These are phyloP conservation scores for Monosporozyma yasuniensis DNA, from an alignment of 805 yeast species.

Conservation along the genomic window DNA sequence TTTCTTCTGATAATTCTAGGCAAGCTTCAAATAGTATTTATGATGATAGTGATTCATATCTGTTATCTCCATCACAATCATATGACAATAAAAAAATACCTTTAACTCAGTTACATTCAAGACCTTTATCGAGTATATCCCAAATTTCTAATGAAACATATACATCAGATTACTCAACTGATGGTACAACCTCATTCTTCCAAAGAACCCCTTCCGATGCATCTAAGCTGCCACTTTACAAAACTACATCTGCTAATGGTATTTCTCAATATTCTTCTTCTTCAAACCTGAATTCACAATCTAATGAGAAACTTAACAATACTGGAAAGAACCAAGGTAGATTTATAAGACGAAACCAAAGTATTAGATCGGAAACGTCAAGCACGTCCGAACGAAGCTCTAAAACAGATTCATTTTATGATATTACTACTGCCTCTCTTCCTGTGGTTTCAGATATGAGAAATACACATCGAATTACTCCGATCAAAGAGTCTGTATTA, in stretches of 20 bases:
- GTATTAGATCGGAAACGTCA: slow-evolving; percentile 33
- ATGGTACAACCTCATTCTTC: slow-evolving; percentile 15
- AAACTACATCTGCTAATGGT: not conserved
- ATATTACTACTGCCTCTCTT: slow-evolving; percentile 30
- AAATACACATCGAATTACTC: not conserved
- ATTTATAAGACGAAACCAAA: slow-evolving; percentile 28
- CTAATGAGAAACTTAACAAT: not conserved
- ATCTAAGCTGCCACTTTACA: slow-evolving; percentile 2
- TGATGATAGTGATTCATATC: slow-evolving; percentile 13
- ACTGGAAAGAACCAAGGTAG: slow-evolving; percentile 7
- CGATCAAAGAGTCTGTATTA: slow-evolving; percentile 15
- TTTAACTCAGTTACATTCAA: slow-evolving; percentile 14
- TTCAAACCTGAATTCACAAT: slow-evolving; percentile 8
- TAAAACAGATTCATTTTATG: slow-evolving; percentile 34
- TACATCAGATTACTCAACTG: slow-evolving; percentile 44
- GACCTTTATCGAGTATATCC: slow-evolving; percentile 47
- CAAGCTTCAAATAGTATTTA: slow-evolving; percentile 25
- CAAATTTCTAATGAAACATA: slow-evolving; percentile 41
- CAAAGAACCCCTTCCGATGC: slow-evolving; percentile 3
- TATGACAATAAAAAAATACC: slow-evolving; percentile 12
- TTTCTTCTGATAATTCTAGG: slow-evolving; percentile 17
- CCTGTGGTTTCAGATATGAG: slow-evolving; percentile 9
- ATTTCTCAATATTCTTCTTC: slow-evolving; percentile 11
- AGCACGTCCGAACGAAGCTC: slow-evolving; percentile 35
- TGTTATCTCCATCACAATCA: slow-evolving; percentile 5